Evolutionary conservation across 2,329 filamentous ascomycete species (phyloP).

Genomic region (Penicillium digitatum): DNA sequence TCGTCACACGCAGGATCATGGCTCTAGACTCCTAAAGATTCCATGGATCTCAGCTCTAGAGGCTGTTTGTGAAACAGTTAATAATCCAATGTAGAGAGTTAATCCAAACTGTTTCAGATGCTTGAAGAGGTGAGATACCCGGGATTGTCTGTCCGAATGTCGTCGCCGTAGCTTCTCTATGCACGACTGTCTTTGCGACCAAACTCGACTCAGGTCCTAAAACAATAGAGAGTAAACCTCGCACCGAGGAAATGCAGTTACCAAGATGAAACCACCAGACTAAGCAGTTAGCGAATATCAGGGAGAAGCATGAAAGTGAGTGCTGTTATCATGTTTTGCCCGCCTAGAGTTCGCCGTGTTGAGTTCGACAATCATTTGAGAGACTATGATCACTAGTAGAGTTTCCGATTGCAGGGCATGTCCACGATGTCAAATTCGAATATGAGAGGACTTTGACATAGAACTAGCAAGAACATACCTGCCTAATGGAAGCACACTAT

Average conservation of each 20-base stretch:
- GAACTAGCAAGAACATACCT: not conserved
- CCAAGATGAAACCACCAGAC: not conserved
- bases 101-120: not conserved
- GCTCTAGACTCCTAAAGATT: not conserved
- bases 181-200: not conserved
- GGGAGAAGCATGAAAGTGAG: not conserved
- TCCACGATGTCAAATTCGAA: not conserved
- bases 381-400: not conserved
- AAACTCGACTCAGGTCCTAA: not conserved
- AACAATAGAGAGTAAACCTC: not conserved
- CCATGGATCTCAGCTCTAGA: not conserved
- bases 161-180: not conserved
- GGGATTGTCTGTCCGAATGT: not conserved
- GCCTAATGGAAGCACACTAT: no score
- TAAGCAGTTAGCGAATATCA: no score
- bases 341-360: not conserved
- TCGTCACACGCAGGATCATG: no score
- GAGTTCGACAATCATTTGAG: not conserved
- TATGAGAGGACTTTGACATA: not conserved
- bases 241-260: not conserved
- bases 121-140: no score
- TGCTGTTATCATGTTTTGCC: not conserved
- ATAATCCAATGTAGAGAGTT: not conserved
- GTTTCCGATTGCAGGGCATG: fast-evolving
- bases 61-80: not conserved